Conservation (phyloP, 495 filamentous ascomycete species). For the Gamarada debralockiae region DNA sequence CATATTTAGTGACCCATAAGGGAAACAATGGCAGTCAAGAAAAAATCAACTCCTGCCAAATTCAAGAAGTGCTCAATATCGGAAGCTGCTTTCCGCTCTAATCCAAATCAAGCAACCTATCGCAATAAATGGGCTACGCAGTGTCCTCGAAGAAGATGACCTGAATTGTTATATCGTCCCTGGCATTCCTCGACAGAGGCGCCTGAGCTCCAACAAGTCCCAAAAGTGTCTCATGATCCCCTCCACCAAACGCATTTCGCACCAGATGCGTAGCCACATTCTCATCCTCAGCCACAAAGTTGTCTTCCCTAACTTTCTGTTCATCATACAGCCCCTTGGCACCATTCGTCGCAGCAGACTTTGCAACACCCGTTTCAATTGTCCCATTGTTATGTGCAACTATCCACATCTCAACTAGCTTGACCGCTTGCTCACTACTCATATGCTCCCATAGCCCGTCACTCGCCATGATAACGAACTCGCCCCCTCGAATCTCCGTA, state of each 20-base stretch:
- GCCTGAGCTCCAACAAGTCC: constrained; percentile 44
- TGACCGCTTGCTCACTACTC: constrained; percentile 96
- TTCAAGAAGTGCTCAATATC: too few species aligned
- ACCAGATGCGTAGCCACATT: constrained; percentile 61
- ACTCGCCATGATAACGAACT: constrained; percentile 94
- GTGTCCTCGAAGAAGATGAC: constrained; percentile 52
- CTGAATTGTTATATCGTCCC: constrained; percentile 61
- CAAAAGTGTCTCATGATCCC: constrained; percentile 48
- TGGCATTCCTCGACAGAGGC: constrained; percentile 43
- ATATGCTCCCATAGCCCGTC: constrained; percentile 99
- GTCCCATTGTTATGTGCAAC: too few species aligned
- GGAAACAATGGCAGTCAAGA: too few species aligned
- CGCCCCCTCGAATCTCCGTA: constrained; percentile 83
- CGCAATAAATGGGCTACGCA: too few species aligned
- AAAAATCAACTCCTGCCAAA: too few species aligned
- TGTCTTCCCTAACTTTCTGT: constrained; percentile 30
- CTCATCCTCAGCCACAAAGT: constrained; percentile 49
- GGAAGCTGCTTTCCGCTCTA: too few species aligned
- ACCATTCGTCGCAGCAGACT: too few species aligned
- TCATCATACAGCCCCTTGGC: too few species aligned
- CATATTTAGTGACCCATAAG: too few species aligned
- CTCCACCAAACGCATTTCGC: constrained; percentile 62
- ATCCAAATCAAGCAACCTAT: too few species aligned
- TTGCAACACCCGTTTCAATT: too few species aligned
- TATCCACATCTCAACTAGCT: constrained; percentile 93